Base-by-base conservation (phyloP, 176 grass and related monocot species). In the Pontederia crassipes region DNA sequence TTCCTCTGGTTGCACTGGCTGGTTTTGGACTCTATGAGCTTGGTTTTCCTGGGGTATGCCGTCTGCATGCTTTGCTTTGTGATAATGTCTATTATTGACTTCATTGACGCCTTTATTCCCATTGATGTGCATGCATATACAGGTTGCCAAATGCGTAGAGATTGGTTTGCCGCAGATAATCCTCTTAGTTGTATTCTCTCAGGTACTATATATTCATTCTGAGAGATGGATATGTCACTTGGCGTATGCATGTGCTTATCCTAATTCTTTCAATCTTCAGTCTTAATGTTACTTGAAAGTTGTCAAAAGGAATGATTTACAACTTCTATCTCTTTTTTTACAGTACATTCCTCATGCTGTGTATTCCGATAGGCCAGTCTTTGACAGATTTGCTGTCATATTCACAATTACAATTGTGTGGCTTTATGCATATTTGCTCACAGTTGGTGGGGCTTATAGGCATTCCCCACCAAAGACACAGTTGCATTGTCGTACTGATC, bases 111-210 rank as follows among this genome's bases (percentile, higher is more conserved):
- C 28, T 29, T 59, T 59, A 28, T 59, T 24, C 24, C 8, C 24
- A 5, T 10, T 28, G 12, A 28, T 8, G 10, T 35, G 12, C 57
- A 12, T 59, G 24, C 8, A 11, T 69, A 68, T 75, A 28, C 59
- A 98, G 94, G 94, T 92, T 57, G 84, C 88, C 0, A 98, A 98
- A 70, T 98, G 94, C 16, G 74, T 98, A n/a, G 94, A 98, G 79
- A 52, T 98, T 69, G 88, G 94, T 12, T 79, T 98, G 54, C 94
- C 94, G 15, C 78, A 88, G 64, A 48, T 98, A 10, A 58, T 98
- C 26, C 58, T 98, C 4, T 49, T 98, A 67, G 61, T 98, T 48
- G 46, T 74, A 54, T 83, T 98, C 78, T 86, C 83, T 54, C 88
- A 93, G 84, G 94, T 93, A 78, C 14, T 13, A 26, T 8, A 65